These are phyloP conservation scores for Cordyceps farinosa DNA, from an alignment of 2,329 filamentous ascomycete genomes.

Conservation along the genomic window DNA sequence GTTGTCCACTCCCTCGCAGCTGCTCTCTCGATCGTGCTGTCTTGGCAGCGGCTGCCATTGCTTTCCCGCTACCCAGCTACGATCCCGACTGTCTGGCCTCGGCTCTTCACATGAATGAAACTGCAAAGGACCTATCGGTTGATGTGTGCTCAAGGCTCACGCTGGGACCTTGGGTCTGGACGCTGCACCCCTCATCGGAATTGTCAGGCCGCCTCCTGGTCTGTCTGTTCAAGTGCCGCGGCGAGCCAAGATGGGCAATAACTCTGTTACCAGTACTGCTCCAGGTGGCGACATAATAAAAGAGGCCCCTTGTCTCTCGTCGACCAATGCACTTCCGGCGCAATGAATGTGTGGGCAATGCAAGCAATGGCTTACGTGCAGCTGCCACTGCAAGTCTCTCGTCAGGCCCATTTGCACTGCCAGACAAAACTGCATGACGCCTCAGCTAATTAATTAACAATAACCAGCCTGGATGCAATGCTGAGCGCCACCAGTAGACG, in stretches of 20 bases:
- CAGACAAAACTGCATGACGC: not conserved
- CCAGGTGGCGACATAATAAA: not conserved
- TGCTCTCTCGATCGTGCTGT: not conserved
- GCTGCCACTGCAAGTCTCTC: not conserved
- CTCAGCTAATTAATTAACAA: not conserved
- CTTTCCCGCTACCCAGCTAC: not conserved
- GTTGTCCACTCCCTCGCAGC: not conserved
- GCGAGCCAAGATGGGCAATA: not conserved
- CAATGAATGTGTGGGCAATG: not conserved
- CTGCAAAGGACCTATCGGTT: not conserved
- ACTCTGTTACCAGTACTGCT: not conserved
- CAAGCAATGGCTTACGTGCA: conserved; percentile 9
- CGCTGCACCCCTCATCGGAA: not conserved
- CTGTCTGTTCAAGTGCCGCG: not conserved
- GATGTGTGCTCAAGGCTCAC: not conserved
- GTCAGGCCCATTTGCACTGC: not conserved
- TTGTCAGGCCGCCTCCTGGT: too few species aligned
- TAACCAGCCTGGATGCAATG: not conserved
- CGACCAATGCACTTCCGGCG: not conserved
- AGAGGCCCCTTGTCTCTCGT: not conserved
- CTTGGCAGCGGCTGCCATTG: not conserved
- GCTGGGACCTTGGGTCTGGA: not conserved
- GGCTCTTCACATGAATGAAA: not conserved
- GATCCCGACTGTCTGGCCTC: not conserved
- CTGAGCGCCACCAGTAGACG: not conserved